A percentile compares a stretch with the other conserved stretches of the same genome.
These are phyloP conservation scores for Alternaria sp. DNA, from an alignment of 2,329 filamentous ascomycete genomes.

Conservation along the genomic window DNA sequence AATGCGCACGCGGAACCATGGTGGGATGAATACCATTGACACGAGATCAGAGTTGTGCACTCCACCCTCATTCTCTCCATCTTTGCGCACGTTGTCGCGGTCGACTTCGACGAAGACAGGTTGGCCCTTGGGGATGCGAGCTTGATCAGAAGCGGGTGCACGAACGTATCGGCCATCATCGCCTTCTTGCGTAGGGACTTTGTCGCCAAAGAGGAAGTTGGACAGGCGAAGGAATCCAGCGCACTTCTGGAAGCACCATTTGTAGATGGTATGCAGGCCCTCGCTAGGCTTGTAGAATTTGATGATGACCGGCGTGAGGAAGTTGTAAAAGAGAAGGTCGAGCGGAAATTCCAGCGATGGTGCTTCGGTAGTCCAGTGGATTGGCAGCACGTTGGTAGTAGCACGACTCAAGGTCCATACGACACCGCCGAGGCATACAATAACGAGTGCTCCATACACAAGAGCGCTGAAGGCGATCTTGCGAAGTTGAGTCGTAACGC, in stretches of 20 bases:
- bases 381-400: slow-evolving; percentile 77
- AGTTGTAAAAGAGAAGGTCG: slow-evolving; percentile 95
- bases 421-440: slow-evolving; percentile 91
- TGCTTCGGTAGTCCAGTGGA: slow-evolving; percentile 92
- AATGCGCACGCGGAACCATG: slow-evolving; percentile 80
- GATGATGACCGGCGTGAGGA: slow-evolving; percentile 87
- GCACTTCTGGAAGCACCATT: slow-evolving; percentile 94
- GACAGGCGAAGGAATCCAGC: slow-evolving; percentile 81
- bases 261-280: slow-evolving; percentile 82
- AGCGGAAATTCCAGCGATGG: slow-evolving; percentile 93
- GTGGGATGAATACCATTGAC: slow-evolving; percentile 74
- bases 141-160: slow-evolving; percentile 92
- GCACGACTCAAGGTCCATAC: slow-evolving; percentile 84
- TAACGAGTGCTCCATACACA: slow-evolving; percentile 91
- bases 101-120: slow-evolving; percentile 80
- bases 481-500: slow-evolving; percentile 86
- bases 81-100: slow-evolving; percentile 68
- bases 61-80: slow-evolving; percentile 57
- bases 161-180: slow-evolving; percentile 83
- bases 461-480: slow-evolving; percentile 97
- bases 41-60: slow-evolving; percentile 54
- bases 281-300: slow-evolving; percentile 85
- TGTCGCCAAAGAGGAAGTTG: slow-evolving; percentile 90
- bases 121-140: slow-evolving; percentile 86
- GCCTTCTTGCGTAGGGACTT: slow-evolving; percentile 81